Evolutionary conservation across 768 basidiomycete species (phyloP), one percentile per base, ranked within the genome.

Genomic region (Porpolomopsis calyptriformis): DNA sequence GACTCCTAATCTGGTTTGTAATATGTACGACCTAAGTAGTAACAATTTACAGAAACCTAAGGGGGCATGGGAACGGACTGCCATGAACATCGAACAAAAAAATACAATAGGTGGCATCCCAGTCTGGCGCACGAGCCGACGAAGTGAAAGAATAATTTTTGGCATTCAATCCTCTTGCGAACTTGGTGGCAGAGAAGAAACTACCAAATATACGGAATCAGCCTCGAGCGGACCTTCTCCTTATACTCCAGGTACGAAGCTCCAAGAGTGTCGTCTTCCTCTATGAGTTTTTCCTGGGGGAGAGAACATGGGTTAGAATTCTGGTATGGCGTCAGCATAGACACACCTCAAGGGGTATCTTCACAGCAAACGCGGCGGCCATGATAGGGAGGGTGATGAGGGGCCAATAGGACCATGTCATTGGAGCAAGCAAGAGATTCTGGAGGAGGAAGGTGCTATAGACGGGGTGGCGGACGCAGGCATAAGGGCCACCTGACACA

Each of bases 331-430:
- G 7, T 31, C 7, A 31, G 14, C 7, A 7, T 31, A 34, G 16
- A 49, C 55, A 19, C 20, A 64, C 64, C 56, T 66, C 65, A 39
- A 59, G 48, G 12, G 64, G 60, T 25, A 66, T 65, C 39, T 66
- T 65, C 25, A 60, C 39, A 8, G 58, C 58, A 18, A 66, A 54
- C 9, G 56, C 59, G 4, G 51, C 52, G 1, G 48, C 50, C 39
- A 52, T 51, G 9, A 62, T 41, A n/a, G 49, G 47, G 8, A 61
- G 43, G 24, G 55, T 55, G 1, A 54, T 54, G 40, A 66, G 55
- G 18, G 65, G 65, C 7, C 55, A 55, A 48, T 65, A 66, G 23
- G 64, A 65, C 65, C 65, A 65, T 26, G 53, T 57, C 53, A 60
- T 61, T 1, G 55, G 43, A 14, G 60, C 55, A 43, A 55, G 53